Percentiles rank a stretch among this genome's conserved stretches.
Evolutionary conservation across 148 eudicot species (phyloP).

Genomic region (Chenopodium quinoa): DNA sequence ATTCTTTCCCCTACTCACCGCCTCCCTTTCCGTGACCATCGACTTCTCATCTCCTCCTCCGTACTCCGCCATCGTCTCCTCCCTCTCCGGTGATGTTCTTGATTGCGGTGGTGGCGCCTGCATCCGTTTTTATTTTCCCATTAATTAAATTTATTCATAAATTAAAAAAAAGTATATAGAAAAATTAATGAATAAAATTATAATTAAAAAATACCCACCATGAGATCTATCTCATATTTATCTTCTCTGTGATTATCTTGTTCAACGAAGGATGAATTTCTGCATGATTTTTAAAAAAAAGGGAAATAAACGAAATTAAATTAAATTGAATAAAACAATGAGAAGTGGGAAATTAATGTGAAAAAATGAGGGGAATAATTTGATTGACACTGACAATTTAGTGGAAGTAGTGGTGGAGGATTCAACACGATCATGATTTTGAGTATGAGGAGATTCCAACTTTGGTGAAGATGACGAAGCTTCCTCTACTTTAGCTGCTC

Average conservation of each 20-base stretch:
- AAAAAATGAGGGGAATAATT: constrained; percentile 7
- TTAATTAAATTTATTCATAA: neutral
- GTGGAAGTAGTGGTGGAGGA: constrained; percentile 31
- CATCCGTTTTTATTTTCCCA: neutral
- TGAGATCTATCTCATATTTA: constrained; percentile 87
- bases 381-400: constrained; percentile 50
- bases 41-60: constrained; percentile 40
- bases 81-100: constrained; percentile 72
- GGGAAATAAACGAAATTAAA: neutral
- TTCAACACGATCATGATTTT: constrained; percentile 41
- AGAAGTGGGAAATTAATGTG: neutral
- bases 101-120: constrained; percentile 84
- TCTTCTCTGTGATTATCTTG: constrained; percentile 54
- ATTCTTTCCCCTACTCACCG: constrained; percentile 40
- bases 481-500: constrained; percentile 46
- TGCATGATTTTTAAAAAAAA: constrained; percentile 15
- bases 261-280: constrained; percentile 25
- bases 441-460: constrained; percentile 41
- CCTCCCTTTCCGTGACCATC: constrained; percentile 35
- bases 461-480: constrained; percentile 35
- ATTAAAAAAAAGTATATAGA: neutral
- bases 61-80: constrained; percentile 30
- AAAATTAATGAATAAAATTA: neutral
- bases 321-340: neutral
- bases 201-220: constrained; percentile 45